phyloP scores from a whole-genome alignment of 2,329 filamentous ascomycete species.

The Alternaria conjuncta region DNA sequence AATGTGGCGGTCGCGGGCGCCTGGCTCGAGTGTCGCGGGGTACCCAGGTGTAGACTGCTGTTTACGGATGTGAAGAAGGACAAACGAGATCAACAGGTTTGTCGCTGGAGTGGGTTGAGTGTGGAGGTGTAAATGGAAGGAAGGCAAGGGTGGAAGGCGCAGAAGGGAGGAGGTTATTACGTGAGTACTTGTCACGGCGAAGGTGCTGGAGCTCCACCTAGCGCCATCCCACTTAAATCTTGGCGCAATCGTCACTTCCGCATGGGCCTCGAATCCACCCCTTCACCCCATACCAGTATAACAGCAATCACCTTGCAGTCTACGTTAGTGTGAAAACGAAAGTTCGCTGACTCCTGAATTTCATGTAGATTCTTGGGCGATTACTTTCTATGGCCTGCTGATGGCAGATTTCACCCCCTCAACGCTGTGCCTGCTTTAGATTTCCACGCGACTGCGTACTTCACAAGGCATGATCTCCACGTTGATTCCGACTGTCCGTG shows the following conservation, averaged over 20 bases:
- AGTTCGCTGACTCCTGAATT: not conserved
- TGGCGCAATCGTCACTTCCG: constrained; percentile 15
- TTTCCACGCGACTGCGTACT: not conserved
- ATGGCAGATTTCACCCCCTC: not conserved
- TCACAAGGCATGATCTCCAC: not conserved
- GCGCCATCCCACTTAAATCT: constrained; percentile 18
- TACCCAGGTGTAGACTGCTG: constrained; percentile 4
- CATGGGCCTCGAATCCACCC: not conserved
- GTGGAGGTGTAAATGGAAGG: constrained; percentile 3
- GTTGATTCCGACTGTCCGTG: not conserved
- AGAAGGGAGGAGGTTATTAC: constrained; percentile 18
- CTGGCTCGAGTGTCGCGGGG: constrained; percentile 19
- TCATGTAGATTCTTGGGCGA: not conserved
- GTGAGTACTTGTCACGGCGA: constrained; percentile 24
- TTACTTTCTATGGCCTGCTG: not conserved
- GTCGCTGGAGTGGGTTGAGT: constrained; percentile 1
- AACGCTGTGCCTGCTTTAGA: not conserved
- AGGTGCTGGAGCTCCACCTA: constrained; percentile 32
- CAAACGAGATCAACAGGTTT: constrained; percentile 9
- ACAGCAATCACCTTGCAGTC: not conserved
- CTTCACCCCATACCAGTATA: not conserved
- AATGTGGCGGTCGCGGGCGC: constrained; percentile 23
- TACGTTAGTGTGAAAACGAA: not conserved
- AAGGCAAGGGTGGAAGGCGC: constrained; percentile 9
- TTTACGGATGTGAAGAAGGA: not conserved